These are phyloP conservation scores for Lactarius hatsudake DNA, from an alignment of 768 basidiomycete species.

Conservation along the genomic window DNA sequence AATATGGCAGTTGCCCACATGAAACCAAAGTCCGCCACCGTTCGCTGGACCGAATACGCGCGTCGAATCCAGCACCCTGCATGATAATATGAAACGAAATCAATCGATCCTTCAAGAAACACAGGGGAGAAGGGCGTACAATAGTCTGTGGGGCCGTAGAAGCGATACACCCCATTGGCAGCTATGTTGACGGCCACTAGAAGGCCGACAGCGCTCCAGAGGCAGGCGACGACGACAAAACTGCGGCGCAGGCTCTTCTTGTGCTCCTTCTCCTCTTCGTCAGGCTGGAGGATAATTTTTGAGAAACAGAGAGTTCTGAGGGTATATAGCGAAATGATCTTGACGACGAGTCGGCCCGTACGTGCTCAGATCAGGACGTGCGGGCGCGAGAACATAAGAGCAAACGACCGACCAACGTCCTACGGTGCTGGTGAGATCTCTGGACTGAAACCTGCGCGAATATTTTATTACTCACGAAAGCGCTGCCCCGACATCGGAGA, in stretches of 20 bases:
- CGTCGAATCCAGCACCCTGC: constrained; percentile 51
- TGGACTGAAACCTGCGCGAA: not conserved
- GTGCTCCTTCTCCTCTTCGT: not conserved
- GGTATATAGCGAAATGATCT: constrained; percentile 41
- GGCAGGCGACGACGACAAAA: constrained; percentile 28
- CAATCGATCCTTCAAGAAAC: not conserved
- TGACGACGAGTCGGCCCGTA: not conserved
- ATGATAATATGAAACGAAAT: not conserved
- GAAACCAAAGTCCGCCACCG: constrained; percentile 49
- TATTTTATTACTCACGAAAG: not conserved
- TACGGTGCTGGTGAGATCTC: not conserved
- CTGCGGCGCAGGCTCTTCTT: not conserved
- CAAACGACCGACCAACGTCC: not conserved
- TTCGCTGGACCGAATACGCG: constrained; percentile 37
- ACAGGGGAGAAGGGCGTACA: constrained; percentile 33
- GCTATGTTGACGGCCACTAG: constrained; percentile 38
- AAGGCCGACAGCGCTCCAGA: constrained; percentile 43
- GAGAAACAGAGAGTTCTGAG: constrained; percentile 38
- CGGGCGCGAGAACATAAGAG: not conserved
- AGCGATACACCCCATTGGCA: constrained; percentile 33
- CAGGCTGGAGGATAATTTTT: not conserved
- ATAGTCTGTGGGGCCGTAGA: constrained; percentile 44
- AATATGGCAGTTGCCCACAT: constrained; percentile 44
- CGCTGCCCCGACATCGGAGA: not conserved
- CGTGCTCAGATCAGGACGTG: not conserved